Base-by-base conservation (phyloP, 2,329 filamentous ascomycete genomes). In the Calonectria multiphialidica region DNA sequence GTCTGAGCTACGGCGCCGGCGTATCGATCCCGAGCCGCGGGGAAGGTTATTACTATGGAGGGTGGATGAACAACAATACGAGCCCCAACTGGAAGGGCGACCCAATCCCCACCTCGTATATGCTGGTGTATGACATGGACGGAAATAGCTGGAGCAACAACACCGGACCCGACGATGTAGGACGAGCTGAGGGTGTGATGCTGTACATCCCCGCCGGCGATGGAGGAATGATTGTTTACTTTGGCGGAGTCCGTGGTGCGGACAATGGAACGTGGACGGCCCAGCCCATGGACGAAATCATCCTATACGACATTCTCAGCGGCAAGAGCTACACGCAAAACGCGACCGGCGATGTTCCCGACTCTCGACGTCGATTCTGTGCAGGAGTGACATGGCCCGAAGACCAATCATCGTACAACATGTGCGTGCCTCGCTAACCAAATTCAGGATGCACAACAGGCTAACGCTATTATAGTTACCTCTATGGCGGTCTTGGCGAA, bases 361-460 rank as follows among this genome's bases (percentile, higher is more conserved):
- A 81, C n/a, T 81, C 86, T 74, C 84, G 91, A 33, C 84, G 89
- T 45, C 86, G 88, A 33, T 93, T 93, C 78, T 93, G 91, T 78
- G 90, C 90, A 3, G 91, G 90, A 55, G 89, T 85, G 23, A 88
- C 89, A 1, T 92, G 90, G 89, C 85, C 89, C 0, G 77, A 85
- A 10, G 91, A 93, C 76, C 84, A 87, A 66, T 91, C 90, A 18
- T 91, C 89, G 10, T 92, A 92, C 77, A 93, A 93, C 75, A 90
- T 93, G 89, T 92, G 76, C 80, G 89, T 82, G 12, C 23, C 21
- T 21, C 13, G 37, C 21, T n/a, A 50, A 65, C 33, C 40, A 9
- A 9, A 25, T 50, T 9, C 16, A 42, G n/a, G 5, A 3, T 3
- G 18, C 10, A 62, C 2, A 13, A 13, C 49, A 9, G 13, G 42